Evolutionary conservation across 2,329 filamentous ascomycete genomes (phyloP), one percentile per base, ranked within the genome.

Genomic region (Mycosphaerella sp.): DNA sequence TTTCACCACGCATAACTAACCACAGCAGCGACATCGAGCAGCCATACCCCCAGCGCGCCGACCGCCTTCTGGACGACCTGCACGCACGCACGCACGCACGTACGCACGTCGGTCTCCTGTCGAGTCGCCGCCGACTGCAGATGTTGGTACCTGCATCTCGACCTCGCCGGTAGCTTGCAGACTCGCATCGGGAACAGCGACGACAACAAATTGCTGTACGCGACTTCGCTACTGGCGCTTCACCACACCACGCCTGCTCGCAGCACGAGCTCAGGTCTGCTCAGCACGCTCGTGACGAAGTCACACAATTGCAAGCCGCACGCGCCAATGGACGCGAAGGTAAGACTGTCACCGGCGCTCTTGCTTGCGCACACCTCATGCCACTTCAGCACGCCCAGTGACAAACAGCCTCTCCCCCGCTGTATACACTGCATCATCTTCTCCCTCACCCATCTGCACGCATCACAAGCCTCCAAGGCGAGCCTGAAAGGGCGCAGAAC

Each of bases 251-350:
- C 41, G 13, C 14, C 41, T 34, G 41, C 14, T 10, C 41, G 13
- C 27, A 34, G n/a, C 28, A 34, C 30, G n/a, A 30, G 8, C 25
- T 16, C 10, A 17, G 16, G 14, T 17, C 41, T 10, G 14, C 25
- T 9, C 10, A 17, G 16, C 41, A 30, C 41, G 5, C 21, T 32
- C 32, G 30, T 30, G 30, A n/a, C 28, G 28, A 14, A 35, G 42
- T 34, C 42, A 36, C 30, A 34, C 10, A 6, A 34, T 28, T 17
- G 32, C 34, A 17, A n/a, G 17, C 16, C 1, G n/a, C 30, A 12
- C 18, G 41, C 28, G 12, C 18, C 7, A n/a, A 64, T 64, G 62
- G 62, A 65, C 54, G 62, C 63, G 44, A 62, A 61, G 56, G 59
- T 62, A 61, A 43, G 58, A 32, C 39, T 10, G 14, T 42, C 41